These are phyloP conservation scores for Leishmania lainsoni DNA, from an alignment of 208 protist genomes.

Conservation along the genomic window DNA sequence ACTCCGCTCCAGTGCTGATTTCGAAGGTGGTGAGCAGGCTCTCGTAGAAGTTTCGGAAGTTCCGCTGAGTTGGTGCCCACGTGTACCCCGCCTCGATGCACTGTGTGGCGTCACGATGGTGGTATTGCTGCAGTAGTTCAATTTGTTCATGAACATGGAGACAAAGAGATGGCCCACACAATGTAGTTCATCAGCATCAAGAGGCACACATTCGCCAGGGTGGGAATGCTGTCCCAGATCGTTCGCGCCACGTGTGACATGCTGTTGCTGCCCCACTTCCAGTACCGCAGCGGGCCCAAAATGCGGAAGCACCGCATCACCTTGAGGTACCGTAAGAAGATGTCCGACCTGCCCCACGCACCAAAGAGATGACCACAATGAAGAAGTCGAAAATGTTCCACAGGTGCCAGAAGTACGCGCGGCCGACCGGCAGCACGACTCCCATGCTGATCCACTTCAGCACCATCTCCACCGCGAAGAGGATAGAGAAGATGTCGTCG, in stretches of 20 bases:
- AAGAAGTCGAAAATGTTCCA: slow-evolving; percentile 93
- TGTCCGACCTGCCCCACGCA: slow-evolving; percentile 48
- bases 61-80: slow-evolving; percentile 60
- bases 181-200: slow-evolving; percentile 91
- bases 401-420: slow-evolving; percentile 87
- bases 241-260: slow-evolving; percentile 66
- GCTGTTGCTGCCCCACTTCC: slow-evolving; percentile 50
- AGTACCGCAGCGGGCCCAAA: slow-evolving; percentile 68
- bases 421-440: slow-evolving; percentile 67
- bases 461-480: slow-evolving; percentile 90
- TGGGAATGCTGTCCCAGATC: slow-evolving; percentile 83
- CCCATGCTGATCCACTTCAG: slow-evolving; percentile 89
- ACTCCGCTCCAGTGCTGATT: slow-evolving; percentile 89
- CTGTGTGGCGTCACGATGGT: slow-evolving; percentile 39
- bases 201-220: slow-evolving; percentile 82
- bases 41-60: slow-evolving; percentile 91
- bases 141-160: slow-evolving; percentile 89
- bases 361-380: slow-evolving; percentile 85
- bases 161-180: slow-evolving; percentile 93
- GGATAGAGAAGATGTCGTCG: slow-evolving; percentile 84
- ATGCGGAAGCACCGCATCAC: slow-evolving; percentile 88
- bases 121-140: slow-evolving; percentile 71
- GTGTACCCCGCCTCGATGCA: slow-evolving; percentile 39
- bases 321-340: slow-evolving; percentile 74
- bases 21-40: slow-evolving; percentile 91